phyloP scores from a whole-genome alignment of 2,329 filamentous ascomycete species.

The Penicillium sp. region DNA sequence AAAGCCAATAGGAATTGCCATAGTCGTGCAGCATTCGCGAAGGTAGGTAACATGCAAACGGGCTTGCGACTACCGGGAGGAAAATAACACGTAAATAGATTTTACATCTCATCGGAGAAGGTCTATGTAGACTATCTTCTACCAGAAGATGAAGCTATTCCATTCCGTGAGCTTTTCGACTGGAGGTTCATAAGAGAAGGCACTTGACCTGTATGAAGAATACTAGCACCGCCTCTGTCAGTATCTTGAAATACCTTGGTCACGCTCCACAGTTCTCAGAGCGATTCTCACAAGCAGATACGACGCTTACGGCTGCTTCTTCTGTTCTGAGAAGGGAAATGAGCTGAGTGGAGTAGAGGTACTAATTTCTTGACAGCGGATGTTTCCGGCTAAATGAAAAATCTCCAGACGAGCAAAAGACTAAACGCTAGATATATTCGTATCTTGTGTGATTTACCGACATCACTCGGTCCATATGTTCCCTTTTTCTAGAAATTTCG shows the following conservation, averaged over 20 bases:
- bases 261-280: constrained; percentile 14
- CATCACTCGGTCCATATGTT: constrained; percentile 25
- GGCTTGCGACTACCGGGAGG: neutral
- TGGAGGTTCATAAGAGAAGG: constrained; percentile 23
- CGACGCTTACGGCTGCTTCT: constrained; percentile 12
- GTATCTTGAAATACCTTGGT: constrained; percentile 18
- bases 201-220: constrained; percentile 19
- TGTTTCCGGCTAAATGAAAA: constrained; percentile 11
- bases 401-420: constrained; percentile 17
- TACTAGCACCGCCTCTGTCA: constrained; percentile 21
- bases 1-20: constrained; percentile 19
- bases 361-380: constrained; percentile 5
- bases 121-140: constrained; percentile 17
- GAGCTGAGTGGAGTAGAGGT: constrained; percentile 4
- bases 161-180: constrained; percentile 17
- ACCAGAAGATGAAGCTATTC: neutral
- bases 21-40: constrained; percentile 18
- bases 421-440: constrained; percentile 18
- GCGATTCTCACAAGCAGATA: constrained; percentile 19
- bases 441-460: constrained; percentile 19
- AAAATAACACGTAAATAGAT: constrained; percentile 16
- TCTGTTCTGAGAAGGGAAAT: constrained; percentile 1
- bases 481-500: constrained; percentile 11
- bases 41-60: constrained; percentile 7
- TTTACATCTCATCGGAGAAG: constrained; percentile 18